Base-by-base conservation (phyloP, 2,329 filamentous ascomycete species). In the Aspergillus brasiliensis region DNA sequence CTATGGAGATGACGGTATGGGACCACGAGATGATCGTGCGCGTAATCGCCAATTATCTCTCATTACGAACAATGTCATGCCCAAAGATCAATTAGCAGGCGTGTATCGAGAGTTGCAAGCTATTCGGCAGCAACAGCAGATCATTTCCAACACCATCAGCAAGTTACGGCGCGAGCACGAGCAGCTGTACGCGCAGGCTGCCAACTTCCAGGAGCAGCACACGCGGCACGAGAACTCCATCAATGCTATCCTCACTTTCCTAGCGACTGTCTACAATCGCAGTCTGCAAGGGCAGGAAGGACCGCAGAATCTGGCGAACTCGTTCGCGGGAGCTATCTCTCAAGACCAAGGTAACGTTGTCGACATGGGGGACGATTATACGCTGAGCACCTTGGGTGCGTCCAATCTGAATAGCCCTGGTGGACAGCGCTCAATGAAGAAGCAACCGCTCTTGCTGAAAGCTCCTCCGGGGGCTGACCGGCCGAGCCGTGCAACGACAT, bases 171-270 rank as follows among this genome's bases (percentile, higher is more conserved):
- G 90, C 61, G 93, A 97, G 69, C 95, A 98, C 71, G 88, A 92
- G 62, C 88, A 94, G 62, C 84, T 97, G 28, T 96, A 93, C 70
- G 89, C 91, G 58, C 92, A 97, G 75, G 93, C 94, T 0, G 84
- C 91, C 47, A 88, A 91, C 59, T 97, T 97, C 73, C 93, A 98
- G 75, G 90, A 87, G 60, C 87, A 96, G 72, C 94, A 98, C 71
- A 92, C 94, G 67, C 88, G 95, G n/a, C 95, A 99, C 71, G 95
- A 99, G 73, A 97, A 94, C 73, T 97, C 94, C 0, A 98, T 99
- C 77, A 98, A 97, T 71, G 94, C 94, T n/a, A 98, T 99, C 63
- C 84, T 99, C 44, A 96, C 93, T 52, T 98, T 99, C 75, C 84
- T 99, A 19, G 95, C 94, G 48, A 98, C 96, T 11, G 94, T 99